Base-by-base conservation (phyloP, 2,329 filamentous ascomycete species). In the Diaporthe vaccinii region DNA sequence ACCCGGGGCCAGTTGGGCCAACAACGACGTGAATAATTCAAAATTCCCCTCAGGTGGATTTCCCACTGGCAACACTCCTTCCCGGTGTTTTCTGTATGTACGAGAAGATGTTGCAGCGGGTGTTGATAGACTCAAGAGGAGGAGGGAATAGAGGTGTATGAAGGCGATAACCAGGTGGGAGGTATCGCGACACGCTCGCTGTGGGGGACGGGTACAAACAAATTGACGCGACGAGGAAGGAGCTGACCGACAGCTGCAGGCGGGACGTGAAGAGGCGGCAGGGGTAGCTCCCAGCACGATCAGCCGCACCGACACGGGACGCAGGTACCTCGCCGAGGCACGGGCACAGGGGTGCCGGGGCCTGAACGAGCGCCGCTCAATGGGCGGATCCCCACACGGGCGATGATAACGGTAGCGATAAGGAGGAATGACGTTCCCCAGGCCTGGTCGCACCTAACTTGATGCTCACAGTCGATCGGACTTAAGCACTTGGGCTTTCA, bases 401-500 rank as follows among this genome's bases (percentile, higher is more conserved):
- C 3, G 44, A 7, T n/a, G 62, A 68, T 68, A 51, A 39, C 10
- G 17, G 39, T 2, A 7, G 39, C 15, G 65, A 53, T 68, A 53
- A 53, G 31, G 59, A 41, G 34, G 46, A 28, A 73, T 67, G 71
- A 73, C 71, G 71, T 73, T 69, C 25, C 10, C 14, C 41, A 22
- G 49, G n/a, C 34, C 34, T 22, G 41, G 49, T 41, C 15, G 65
- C 65, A 22, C 65, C 46, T 34, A 69, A 55, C 49, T 36, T 36
- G 62, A 53, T 39, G 28, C 22, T 44, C 44, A 17, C 44, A 5
- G 41, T 36, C 39, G 46, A 12, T 74, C 76, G 75, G 77, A 76
- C 58, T 77, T 78, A 76, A 73, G 77, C 72, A 73, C 49, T 62
- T 31, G 25, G 57, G 31, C 53, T 69, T 75, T 67, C 68, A 55